Base-by-base conservation (phyloP, 768 basidiomycete genomes). In the Termitomyces heimii region DNA sequence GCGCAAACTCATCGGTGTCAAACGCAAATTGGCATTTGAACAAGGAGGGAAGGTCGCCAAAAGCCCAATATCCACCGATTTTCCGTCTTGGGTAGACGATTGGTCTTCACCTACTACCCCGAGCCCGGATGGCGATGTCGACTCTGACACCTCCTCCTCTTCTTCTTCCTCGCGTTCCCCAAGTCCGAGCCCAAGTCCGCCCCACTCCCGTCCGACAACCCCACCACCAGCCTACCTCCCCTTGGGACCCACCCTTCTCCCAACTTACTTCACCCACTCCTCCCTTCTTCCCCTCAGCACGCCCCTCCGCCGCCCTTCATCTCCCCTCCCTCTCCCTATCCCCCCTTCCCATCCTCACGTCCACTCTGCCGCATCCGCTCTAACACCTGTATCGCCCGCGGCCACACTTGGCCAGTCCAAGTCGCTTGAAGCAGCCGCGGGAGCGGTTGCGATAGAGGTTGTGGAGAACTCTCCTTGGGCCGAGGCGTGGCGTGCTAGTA, bases 361-460 rank as follows among this genome's bases (percentile, higher is more conserved):
- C 6, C 51, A 37, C 22, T 26, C 49, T 35, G 22, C 43, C 44
- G 13, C 37, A 18, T 53, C 75, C 13, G 90, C 86, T 0, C 90
- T 89, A 1, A 94, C 92, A 0, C 92, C 92, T 1, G 89, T 93
- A 3, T 93, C 91, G 0, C 92, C 92, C 20, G 89, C 88, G 4
- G 86, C 88, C 1, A 75, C 76, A 0, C 71, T 89, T 32, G 86
- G 86, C 66, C 83, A 83, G 59, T 79, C 82, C 3, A 85, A 82
- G 65, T 81, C 82, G 1, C 71, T 92, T 24, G 89, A 91, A 66
- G 80, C 82, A 0, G 82, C 83, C 1, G 89, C 83, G 4, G 76
- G 76, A 48, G 79, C 81, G 42, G 67, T 92, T 28, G 84, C 84
- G 5, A 73, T 70, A 32, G 91, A 94, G 67, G 79, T 82, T 3